Base-by-base conservation (phyloP, 305 asterid genomes). In the Solanum hybrid region DNA sequence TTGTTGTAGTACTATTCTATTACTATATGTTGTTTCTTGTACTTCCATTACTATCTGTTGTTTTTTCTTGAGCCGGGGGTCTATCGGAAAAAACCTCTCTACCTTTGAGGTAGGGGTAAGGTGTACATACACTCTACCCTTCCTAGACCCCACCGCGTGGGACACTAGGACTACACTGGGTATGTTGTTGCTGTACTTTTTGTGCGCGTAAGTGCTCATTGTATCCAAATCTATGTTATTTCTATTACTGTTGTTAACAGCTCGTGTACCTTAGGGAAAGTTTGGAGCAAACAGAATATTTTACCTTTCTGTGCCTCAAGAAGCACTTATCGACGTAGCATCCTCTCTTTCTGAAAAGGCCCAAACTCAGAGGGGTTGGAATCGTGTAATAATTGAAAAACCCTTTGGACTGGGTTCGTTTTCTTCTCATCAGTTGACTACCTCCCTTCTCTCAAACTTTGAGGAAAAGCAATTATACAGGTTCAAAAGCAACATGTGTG, bases 301-400 rank as follows among this genome's bases (percentile, higher is more conserved):
- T 91, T 94, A 94, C 92, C 93, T 94, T 61, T 90, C 95, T 89
- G 94, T 93, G 40, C 95, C 95, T 57, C 90, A 94, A 90, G 94
- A 93, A 80, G 94, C 94, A 90, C 88, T 93, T 74, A 71, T 81
- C 74, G 94, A 93, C 51, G 93, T 94, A 84, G 94, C 94, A 79
- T 89, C 91, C 13, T 89, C 92, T 24, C 92, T 94, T 89, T 91
- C 93, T 88, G 94, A 94, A 82, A 83, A 74, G 57, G 94, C 92
- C 75, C 94, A 94, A 90, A 93, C 92, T 57, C 91, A 85, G 40
- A 94, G 91, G 90, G 95, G 94, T 31, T 94, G 95, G 95, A 94
- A 92, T 86, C 94, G 95, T 86, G 89, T 94, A 86, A 94, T 94
- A 92, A 89, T 91, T 73, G 95, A 94, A 89, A 94, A 94, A 78